These are phyloP conservation scores for Diaporthe longicolla DNA, from an alignment of 2,329 filamentous ascomycete genomes.

Conservation along the genomic window DNA sequence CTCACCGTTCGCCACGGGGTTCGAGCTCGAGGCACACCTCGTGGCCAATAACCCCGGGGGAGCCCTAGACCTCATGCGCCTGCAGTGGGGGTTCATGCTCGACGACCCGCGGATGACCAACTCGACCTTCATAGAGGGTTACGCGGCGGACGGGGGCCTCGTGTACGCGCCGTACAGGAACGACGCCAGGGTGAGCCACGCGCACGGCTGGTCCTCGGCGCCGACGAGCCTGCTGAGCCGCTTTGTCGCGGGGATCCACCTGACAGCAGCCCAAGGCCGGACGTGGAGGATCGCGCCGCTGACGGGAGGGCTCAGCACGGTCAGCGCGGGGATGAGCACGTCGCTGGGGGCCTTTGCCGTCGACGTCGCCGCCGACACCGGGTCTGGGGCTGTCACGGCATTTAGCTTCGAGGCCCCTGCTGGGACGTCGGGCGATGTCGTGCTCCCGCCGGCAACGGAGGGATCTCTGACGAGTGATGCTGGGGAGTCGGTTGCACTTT, in stretches of 20 bases:
- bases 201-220: conserved; percentile 55
- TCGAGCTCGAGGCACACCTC: conserved; percentile 54
- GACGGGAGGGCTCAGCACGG: conserved; percentile 53
- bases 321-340: conserved; percentile 39
- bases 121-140: conserved; percentile 66
- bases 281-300: conserved; percentile 56
- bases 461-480: conserved; percentile 33
- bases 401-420: conserved; percentile 40
- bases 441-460: conserved; percentile 37
- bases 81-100: conserved; percentile 65
- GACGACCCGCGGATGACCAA: conserved; percentile 67
- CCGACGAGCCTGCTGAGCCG: conserved; percentile 55
- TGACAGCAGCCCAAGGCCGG: conserved; percentile 53
- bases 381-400: conserved; percentile 37
- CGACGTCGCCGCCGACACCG: conserved; percentile 35
- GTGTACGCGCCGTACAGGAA: conserved; percentile 65
- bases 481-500: conserved; percentile 27
- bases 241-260: conserved; percentile 58
- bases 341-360: conserved; percentile 37
- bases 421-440: conserved; percentile 40
- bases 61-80: conserved; percentile 50
- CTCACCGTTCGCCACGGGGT: conserved; percentile 53
- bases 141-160: conserved; percentile 59
- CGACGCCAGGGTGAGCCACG: conserved; percentile 52
- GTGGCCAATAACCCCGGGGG: conserved; percentile 43